Conservation (phyloP, 2,329 filamentous ascomycete genomes). For the Didymella lethalis region DNA sequence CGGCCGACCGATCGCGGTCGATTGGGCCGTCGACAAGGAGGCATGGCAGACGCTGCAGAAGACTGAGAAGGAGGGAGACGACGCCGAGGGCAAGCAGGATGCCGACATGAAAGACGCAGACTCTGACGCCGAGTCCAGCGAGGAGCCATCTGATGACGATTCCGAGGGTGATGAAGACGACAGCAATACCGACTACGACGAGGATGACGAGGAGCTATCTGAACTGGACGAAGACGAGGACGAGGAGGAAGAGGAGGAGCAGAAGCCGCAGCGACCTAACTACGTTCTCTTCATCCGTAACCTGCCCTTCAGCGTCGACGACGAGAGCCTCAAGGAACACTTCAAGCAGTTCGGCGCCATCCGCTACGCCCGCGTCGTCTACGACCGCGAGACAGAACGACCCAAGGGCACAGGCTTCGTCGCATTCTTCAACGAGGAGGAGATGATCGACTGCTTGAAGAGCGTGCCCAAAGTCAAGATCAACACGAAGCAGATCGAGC, state of each 20-base stretch:
- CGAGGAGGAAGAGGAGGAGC: constrained; percentile 38
- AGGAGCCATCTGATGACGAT: constrained; percentile 54
- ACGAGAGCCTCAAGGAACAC: constrained; percentile 82
- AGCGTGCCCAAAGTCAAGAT: constrained; percentile 66
- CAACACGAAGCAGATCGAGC: constrained; percentile 46
- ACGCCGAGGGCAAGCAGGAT: constrained; percentile 52
- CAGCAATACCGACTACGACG: constrained; percentile 54
- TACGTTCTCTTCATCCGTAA: constrained; percentile 93
- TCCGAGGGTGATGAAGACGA: constrained; percentile 51
- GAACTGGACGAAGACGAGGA: constrained; percentile 54
- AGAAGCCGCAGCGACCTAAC: constrained; percentile 64
- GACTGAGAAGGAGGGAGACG: constrained; percentile 51
- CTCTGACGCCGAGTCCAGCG: constrained; percentile 46
- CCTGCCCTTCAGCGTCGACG: constrained; percentile 85
- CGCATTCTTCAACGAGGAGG: constrained; percentile 81
- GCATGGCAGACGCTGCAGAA: constrained; percentile 74
- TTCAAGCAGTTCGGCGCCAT: constrained; percentile 89
- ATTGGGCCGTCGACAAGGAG: constrained; percentile 94
- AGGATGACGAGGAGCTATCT: constrained; percentile 45
- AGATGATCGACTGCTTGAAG: constrained; percentile 79
- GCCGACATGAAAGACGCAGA: constrained; percentile 49
- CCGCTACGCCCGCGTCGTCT: constrained; percentile 88
- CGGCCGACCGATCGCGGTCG: constrained; percentile 86
- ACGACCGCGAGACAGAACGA: constrained; percentile 83
- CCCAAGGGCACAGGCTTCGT: constrained; percentile 95